phyloP scores from a whole-genome alignment of 2,329 filamentous ascomycete genomes.

The Nigrospora sphaerica region DNA sequence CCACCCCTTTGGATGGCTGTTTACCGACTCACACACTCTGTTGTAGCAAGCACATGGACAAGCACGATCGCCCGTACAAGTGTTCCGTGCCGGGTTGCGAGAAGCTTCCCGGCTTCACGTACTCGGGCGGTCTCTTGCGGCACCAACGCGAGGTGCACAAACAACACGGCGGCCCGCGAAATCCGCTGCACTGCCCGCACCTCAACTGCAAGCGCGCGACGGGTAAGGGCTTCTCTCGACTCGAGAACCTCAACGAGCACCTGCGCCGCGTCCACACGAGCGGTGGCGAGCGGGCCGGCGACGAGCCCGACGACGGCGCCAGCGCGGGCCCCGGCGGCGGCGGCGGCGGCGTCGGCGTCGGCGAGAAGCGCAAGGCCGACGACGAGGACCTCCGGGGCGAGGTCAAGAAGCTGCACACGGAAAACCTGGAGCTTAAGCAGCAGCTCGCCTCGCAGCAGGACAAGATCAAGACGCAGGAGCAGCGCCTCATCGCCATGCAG shows the following conservation, averaged over 20 bases:
- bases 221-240: constrained; percentile 83
- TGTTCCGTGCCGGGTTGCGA: constrained; percentile 78
- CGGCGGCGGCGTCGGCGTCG: constrained; percentile 10
- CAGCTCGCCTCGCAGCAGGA: constrained; percentile 42
- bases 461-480: constrained; percentile 14
- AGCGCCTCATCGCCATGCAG: too few relatives aligned
- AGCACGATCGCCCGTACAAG: constrained; percentile 89
- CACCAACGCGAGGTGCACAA: constrained; percentile 92
- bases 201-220: constrained; percentile 81
- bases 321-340: constrained; percentile 18
- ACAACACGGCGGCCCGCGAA: constrained; percentile 82
- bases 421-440: constrained; percentile 43
- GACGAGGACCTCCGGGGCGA: constrained; percentile 51
- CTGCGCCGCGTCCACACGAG: constrained; percentile 78
- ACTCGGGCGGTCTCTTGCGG: constrained; percentile 80
- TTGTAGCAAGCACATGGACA: constrained; percentile 92
- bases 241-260: constrained; percentile 92
- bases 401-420: constrained; percentile 57
- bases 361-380: constrained; percentile 44
- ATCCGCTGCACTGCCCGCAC: constrained; percentile 80
- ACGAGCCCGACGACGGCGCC: constrained; percentile 30
- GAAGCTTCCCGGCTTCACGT: constrained; percentile 90
- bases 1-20: not conserved
- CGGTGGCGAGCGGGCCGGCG: constrained; percentile 17
- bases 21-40: constrained; percentile 1